Percentiles rank a stretch among this genome's conserved stretches.
Evolutionary conservation across 2,329 filamentous ascomycete genomes (phyloP).

Genomic region (Fusarium longipes): DNA sequence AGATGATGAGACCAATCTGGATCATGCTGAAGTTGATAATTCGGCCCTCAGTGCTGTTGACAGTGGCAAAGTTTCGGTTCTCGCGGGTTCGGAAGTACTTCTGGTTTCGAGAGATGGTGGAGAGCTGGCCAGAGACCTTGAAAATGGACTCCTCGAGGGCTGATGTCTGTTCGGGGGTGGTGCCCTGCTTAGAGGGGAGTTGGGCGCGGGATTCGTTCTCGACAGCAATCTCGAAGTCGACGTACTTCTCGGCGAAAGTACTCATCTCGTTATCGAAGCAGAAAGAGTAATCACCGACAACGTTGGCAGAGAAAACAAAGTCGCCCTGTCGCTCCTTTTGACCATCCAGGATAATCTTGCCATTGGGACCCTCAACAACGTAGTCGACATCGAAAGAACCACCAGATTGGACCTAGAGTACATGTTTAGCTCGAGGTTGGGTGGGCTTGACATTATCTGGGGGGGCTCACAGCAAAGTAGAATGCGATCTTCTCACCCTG

Average conservation of each 20-base stretch:
- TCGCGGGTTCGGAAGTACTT: constrained; percentile 99
- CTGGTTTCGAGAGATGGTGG: constrained; percentile 94
- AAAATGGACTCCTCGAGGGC: constrained; percentile 93
- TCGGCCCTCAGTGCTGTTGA: constrained; percentile 91
- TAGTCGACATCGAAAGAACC: constrained; percentile 99
- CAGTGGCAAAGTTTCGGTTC: constrained; percentile 98
- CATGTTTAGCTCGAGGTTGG: constrained; percentile 21
- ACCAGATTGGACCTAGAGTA: constrained; percentile 88
- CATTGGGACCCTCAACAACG: constrained; percentile 81
- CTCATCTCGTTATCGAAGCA: constrained; percentile 99
- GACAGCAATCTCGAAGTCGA: constrained; percentile 97
- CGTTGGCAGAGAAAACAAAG: constrained; percentile 95
- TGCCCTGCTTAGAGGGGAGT: constrained; percentile 89
- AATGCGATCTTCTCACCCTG: constrained; percentile 92
- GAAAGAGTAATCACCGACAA: constrained; percentile 90
- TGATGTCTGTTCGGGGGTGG: constrained; percentile 87
- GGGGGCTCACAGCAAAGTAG: constrained; percentile 89
- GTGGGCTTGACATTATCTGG: not conserved
- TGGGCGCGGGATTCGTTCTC: constrained; percentile 88
- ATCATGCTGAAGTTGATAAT: constrained; percentile 98
- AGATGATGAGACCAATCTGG: constrained; percentile 89
- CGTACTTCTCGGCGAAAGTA: constrained; percentile 95
- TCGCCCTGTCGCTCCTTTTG: constrained; percentile 94
- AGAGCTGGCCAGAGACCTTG: constrained; percentile 92
- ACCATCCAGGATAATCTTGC: constrained; percentile 85